A percentile compares a stretch with the other conserved stretches of the same genome.
Evolutionary conservation across 306 rosid genomes (phyloP).

Genomic region (Prosopis cineraria): DNA sequence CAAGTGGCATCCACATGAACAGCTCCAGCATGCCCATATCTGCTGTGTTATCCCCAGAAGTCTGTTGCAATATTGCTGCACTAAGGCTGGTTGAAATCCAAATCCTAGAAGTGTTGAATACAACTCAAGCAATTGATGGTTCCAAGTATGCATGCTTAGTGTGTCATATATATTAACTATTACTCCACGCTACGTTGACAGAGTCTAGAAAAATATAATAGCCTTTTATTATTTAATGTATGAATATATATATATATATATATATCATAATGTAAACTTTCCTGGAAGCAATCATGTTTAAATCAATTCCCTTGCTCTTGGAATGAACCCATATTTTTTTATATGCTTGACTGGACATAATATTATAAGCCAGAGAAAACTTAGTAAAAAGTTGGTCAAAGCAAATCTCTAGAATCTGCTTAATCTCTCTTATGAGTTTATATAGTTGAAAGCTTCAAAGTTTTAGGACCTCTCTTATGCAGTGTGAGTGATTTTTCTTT

Average conservation of each 20-base stretch:
- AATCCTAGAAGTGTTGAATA: too few species aligned
- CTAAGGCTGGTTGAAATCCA: neutral
- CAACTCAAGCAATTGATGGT: neutral
- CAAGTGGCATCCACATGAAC: slow-evolving; percentile 33
- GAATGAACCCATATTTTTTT: neutral
- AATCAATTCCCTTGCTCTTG: neutral
- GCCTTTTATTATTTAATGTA: neutral
- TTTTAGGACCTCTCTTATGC: too few species aligned
- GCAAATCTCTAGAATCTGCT: too few species aligned
- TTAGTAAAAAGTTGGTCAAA: too few species aligned
- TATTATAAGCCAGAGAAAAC: too few species aligned
- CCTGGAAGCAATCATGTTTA: neutral
- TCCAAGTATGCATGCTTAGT: neutral
- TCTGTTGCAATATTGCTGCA: neutral
- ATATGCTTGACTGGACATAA: neutral
- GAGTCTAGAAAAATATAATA: neutral
- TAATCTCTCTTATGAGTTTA: too few species aligned
- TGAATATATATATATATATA: too few species aligned
- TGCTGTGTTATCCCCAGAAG: neutral
- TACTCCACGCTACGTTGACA: neutral
- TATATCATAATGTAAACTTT: neutral
- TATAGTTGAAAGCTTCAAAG: too few species aligned
- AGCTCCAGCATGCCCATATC: slow-evolving; percentile 29
- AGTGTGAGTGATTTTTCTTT: too few species aligned
- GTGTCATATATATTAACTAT: neutral